A percentile compares a stretch with the other conserved stretches of the same genome.
These are phyloP conservation scores for Chrysanthemum makinoi DNA, from an alignment of 129 eudicot genomes.

Conservation along the genomic window DNA sequence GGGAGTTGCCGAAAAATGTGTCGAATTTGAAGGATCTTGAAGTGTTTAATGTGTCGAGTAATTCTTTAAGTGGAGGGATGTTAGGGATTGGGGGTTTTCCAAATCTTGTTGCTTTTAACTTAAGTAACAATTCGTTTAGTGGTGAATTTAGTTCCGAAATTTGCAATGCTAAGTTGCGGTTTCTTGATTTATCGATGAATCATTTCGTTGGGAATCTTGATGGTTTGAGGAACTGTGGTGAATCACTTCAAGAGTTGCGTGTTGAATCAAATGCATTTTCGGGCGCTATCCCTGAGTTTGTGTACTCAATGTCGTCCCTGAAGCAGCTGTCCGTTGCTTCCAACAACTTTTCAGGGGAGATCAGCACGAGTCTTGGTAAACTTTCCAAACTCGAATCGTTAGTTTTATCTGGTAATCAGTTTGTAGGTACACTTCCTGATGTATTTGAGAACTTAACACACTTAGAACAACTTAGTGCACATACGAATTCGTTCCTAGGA, in stretches of 20 bases:
- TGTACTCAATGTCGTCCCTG: slow-evolving; percentile 55
- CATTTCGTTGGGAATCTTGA: slow-evolving; percentile 64
- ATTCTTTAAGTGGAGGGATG: slow-evolving; percentile 58
- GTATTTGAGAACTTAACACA: slow-evolving; percentile 59
- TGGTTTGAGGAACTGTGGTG: slow-evolving; percentile 50
- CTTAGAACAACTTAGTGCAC: slow-evolving; percentile 53
- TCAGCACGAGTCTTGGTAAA: slow-evolving; percentile 67
- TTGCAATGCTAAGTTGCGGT: slow-evolving; percentile 50
- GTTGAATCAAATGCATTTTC: slow-evolving; percentile 58
- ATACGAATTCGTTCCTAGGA: slow-evolving; percentile 72
- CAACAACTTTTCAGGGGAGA: slow-evolving; percentile 68
- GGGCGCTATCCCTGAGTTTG: slow-evolving; percentile 61
- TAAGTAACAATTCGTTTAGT: slow-evolving; percentile 64
- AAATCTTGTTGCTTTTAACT: slow-evolving; percentile 57
- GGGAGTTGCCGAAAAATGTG: slow-evolving; percentile 50
- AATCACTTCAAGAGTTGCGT: slow-evolving; percentile 55
- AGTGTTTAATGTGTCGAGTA: slow-evolving; percentile 68
- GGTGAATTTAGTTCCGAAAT: slow-evolving; percentile 48
- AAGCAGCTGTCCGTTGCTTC: slow-evolving; percentile 64
- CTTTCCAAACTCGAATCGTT: slow-evolving; percentile 63
- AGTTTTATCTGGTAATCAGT: slow-evolving; percentile 45
- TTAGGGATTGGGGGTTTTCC: slow-evolving; percentile 55
- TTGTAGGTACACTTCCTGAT: slow-evolving; percentile 77
- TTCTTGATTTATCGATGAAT: slow-evolving; percentile 77
- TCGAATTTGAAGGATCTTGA: slow-evolving; percentile 60